A percentile compares a stretch with the other conserved stretches of the same genome.
Conservation (phyloP, 176 grass and related monocot genomes). For the Oryza meridionalis region DNA sequence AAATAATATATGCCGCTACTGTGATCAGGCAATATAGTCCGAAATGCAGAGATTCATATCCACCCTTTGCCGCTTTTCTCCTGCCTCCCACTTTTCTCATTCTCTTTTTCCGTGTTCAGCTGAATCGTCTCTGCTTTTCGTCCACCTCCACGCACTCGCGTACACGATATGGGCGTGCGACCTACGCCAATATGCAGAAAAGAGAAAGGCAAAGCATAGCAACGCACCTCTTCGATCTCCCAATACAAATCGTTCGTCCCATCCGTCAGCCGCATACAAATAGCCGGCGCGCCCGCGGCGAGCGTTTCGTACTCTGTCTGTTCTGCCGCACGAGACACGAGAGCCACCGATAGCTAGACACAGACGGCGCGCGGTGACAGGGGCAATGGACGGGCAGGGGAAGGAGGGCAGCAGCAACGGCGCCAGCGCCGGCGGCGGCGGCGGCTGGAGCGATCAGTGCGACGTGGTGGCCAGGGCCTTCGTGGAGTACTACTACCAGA, state of each 20-base stretch:
- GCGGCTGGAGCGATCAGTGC: conserved; percentile 26
- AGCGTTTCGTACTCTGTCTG: not conserved
- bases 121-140: conserved; percentile 8
- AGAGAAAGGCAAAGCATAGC: conserved; percentile 21
- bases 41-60: not conserved
- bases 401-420: not conserved
- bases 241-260: conserved; percentile 28
- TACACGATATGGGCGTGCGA: conserved; percentile 26
- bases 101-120: not conserved
- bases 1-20: not conserved
- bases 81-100: not conserved
- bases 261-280: conserved; percentile 46
- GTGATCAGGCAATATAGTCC: not conserved
- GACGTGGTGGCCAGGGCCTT: conserved; percentile 77
- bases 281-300: not conserved
- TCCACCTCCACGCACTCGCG: conserved; percentile 8
- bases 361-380: not conserved
- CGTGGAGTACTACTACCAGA: conserved; percentile 77
- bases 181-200: conserved; percentile 29
- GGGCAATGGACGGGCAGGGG: conserved; percentile 22
- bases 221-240: not conserved
- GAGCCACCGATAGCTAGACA: not conserved
- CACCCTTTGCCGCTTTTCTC: not conserved
- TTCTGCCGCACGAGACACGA: not conserved
- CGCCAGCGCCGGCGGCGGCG: not conserved